Percentiles rank a stretch among this genome's conserved stretches.
Conservation (phyloP, 257 asterid genomes). For the Capsicum pubescens region DNA sequence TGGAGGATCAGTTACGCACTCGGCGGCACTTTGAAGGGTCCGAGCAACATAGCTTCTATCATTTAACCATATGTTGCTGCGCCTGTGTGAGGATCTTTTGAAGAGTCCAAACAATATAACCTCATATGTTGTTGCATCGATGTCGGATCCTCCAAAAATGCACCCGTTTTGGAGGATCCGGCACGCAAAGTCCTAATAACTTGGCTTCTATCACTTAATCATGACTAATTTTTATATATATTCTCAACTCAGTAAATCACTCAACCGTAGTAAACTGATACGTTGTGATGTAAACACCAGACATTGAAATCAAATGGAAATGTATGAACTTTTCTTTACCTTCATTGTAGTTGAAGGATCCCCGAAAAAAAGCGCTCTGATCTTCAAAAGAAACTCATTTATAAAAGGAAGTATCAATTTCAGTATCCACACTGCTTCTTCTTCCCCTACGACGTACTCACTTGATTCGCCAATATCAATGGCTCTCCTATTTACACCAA, state of each 20-base stretch:
- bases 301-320: neutral
- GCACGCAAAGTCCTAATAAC: neutral
- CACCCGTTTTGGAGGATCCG: neutral
- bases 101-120: neutral
- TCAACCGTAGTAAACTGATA: neutral
- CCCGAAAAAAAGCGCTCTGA: conserved; percentile 90
- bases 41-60: neutral
- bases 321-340: conserved; percentile 46
- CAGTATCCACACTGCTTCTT: conserved; percentile 74
- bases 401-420: conserved; percentile 70
- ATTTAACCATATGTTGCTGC: neutral
- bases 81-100: neutral
- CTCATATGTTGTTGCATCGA: neutral
- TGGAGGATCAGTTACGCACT: neutral
- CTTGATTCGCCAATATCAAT: conserved; percentile 42
- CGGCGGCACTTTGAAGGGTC: too few relatives aligned
- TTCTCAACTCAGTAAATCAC: neutral
- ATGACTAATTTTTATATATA: neutral
- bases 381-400: conserved; percentile 72
- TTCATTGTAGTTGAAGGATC: conserved; percentile 96
- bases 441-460: conserved; percentile 73
- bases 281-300: too few relatives aligned
- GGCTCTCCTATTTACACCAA: conserved; percentile 48
- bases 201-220: neutral
- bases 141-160: neutral